Conservation (phyloP, 164 flowering plant genomes). For the Paratinospora sagittata region DNA sequence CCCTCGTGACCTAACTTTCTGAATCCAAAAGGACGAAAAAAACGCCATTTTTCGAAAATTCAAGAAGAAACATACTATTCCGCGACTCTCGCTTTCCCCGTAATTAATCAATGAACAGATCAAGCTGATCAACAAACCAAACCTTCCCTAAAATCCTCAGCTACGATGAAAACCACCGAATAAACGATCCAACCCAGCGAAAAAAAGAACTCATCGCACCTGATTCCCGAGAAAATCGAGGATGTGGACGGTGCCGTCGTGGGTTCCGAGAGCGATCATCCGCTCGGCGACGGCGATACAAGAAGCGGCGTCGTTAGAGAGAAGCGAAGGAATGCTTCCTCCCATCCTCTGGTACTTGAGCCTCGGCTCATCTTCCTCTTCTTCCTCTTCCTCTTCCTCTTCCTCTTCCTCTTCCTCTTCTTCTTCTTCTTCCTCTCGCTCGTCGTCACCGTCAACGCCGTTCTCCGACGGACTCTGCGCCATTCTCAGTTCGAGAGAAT, state of each 20-base stretch:
- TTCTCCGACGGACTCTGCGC: conserved; percentile 42
- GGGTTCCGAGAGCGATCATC: conserved; percentile 99
- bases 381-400: conserved; percentile 62
- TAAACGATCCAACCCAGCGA: background rate
- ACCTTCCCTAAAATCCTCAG: no score
- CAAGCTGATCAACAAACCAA: background rate
- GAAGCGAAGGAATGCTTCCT: conserved; percentile 70
- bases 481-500: conserved; percentile 3
- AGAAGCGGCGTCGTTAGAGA: conserved; percentile 73
- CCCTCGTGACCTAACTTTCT: background rate
- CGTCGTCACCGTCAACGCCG: conserved; percentile 88
- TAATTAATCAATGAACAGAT: background rate
- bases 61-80: no score
- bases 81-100: no score
- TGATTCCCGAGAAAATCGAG: conserved; percentile 96
- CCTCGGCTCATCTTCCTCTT: conserved; percentile 95
- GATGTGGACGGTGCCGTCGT: conserved; percentile 74
- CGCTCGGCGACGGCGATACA: conserved; percentile 91
- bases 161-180: background rate
- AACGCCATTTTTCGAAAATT: background rate
- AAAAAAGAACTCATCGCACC: conserved; percentile 25
- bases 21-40: background rate
- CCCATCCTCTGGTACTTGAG: conserved; percentile 98
- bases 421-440: no score
- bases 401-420: conserved; percentile 45